Evolutionary conservation across 768 basidiomycete genomes (phyloP).

Genomic region (Coprinellus micaceus): DNA sequence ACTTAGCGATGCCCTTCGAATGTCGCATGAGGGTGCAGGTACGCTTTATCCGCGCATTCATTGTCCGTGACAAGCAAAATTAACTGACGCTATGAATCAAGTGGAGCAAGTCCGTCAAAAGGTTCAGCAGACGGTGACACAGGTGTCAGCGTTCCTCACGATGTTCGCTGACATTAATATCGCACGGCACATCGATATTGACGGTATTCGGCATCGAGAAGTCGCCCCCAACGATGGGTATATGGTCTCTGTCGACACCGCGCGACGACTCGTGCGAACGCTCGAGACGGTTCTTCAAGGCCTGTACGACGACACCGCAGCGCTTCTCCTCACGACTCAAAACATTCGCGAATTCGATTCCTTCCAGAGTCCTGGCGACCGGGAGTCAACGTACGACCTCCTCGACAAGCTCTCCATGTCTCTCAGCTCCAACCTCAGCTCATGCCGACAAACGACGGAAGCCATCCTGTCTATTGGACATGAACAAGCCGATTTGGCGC

Average conservation of each 20-base stretch:
- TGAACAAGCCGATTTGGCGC: slow-evolving; percentile 66
- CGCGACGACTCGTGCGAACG: slow-evolving; percentile 61
- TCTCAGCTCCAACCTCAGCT: slow-evolving; percentile 52
- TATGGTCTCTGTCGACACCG: slow-evolving; percentile 62
- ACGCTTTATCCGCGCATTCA: slow-evolving; percentile 12
- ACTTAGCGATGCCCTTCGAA: slow-evolving; percentile 31
- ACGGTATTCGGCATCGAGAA: slow-evolving; percentile 57
- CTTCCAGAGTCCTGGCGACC: slow-evolving; percentile 27
- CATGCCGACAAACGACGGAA: slow-evolving; percentile 59
- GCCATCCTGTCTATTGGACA: slow-evolving; percentile 59
- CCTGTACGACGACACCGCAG: slow-evolving; percentile 66
- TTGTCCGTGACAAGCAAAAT: neutral
- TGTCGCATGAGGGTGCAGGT: slow-evolving; percentile 37
- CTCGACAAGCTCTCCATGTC: slow-evolving; percentile 49
- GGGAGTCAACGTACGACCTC: slow-evolving; percentile 37
- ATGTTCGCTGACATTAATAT: slow-evolving; percentile 70
- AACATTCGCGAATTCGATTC: slow-evolving; percentile 38
- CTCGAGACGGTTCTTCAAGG: slow-evolving; percentile 71
- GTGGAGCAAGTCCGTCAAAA: slow-evolving; percentile 39
- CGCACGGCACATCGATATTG: slow-evolving; percentile 79
- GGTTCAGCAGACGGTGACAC: slow-evolving; percentile 50
- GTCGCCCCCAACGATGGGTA: slow-evolving; percentile 50
- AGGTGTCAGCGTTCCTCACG: slow-evolving; percentile 55
- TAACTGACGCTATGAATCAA: slow-evolving; percentile 13
- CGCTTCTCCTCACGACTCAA: slow-evolving; percentile 59